Percentiles rank a stretch among this genome's conserved stretches.
phyloP scores from a whole-genome alignment of 345 rosid genomes.

The Bruguiera gymnorhiza region DNA sequence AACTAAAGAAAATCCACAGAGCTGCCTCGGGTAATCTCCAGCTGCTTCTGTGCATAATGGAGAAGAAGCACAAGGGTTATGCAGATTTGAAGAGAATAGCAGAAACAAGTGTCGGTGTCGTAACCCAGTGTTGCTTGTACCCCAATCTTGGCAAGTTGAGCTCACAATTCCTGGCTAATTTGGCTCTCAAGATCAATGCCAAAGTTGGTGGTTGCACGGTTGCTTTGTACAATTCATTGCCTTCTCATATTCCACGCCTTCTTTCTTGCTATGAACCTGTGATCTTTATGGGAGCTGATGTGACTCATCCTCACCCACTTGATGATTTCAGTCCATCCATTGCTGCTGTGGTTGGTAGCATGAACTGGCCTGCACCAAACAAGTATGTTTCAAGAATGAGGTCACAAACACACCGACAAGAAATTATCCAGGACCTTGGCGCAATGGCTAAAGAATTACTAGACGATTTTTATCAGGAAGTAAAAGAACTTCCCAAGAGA shows the following conservation, averaged over 20 bases:
- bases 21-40: conserved; percentile 69
- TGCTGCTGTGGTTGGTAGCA: conserved; percentile 98
- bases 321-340: conserved; percentile 93
- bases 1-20: conserved; percentile 67
- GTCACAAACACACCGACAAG: conserved; percentile 96
- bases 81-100: conserved; percentile 90
- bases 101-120: conserved; percentile 80
- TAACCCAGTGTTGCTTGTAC: conserved; percentile 90
- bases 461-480: conserved; percentile 65
- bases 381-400: conserved; percentile 81
- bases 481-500: conserved; percentile 64
- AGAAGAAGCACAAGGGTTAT: conserved; percentile 89
- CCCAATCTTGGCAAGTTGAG: conserved; percentile 69
- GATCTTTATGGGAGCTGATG: conserved; percentile 99
- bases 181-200: conserved; percentile 93
- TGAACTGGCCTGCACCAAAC: conserved; percentile 99
- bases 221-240: conserved; percentile 73
- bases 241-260: conserved; percentile 77
- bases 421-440: conserved; percentile 79
- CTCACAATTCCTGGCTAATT: conserved; percentile 87
- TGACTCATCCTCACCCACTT: conserved; percentile 93
- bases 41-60: conserved; percentile 84
- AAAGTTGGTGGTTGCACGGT: conserved; percentile 93
- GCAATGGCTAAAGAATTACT: conserved; percentile 81
- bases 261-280: conserved; percentile 66